Evolutionary conservation across 345 rosid genomes (phyloP).

Genomic region (Salix caprea): DNA sequence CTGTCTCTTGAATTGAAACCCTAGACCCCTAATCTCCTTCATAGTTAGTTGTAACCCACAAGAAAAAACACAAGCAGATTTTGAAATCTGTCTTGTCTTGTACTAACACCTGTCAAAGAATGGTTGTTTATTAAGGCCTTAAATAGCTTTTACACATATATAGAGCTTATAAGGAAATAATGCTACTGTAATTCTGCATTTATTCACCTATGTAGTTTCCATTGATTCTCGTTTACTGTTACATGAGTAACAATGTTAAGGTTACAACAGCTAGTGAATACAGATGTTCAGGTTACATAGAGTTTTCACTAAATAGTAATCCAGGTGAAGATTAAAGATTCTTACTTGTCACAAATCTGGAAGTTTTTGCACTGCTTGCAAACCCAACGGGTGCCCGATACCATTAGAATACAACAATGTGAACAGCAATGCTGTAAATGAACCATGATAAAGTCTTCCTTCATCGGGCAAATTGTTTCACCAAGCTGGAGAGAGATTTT

Average conservation of each 20-base stretch:
- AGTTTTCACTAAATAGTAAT: constrained; percentile 3
- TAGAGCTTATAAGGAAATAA: background rate
- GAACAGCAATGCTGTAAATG: constrained; percentile 90
- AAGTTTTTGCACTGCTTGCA: constrained; percentile 91
- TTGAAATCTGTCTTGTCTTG: background rate
- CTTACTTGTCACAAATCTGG: constrained; percentile 91
- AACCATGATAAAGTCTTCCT: constrained; percentile 99
- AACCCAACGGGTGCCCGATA: constrained; percentile 81
- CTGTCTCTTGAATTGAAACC: background rate
- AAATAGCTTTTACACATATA: background rate
- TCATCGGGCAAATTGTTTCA: constrained; percentile 94
- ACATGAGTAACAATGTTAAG: background rate
- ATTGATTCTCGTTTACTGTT: background rate
- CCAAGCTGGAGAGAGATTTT: constrained; percentile 65
- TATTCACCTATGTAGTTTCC: background rate
- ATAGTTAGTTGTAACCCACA: background rate
- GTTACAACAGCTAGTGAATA: background rate
- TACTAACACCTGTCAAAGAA: background rate
- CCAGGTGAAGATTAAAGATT: constrained; percentile 16
- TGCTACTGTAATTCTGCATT: background rate
- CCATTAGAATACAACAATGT: constrained; percentile 90
- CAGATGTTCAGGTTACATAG: background rate
- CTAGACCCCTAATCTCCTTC: too few species aligned
- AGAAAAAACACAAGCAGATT: too few species aligned
- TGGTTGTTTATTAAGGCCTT: background rate